Base-by-base conservation (phyloP, 1,284 basidiomycete species). In the Clitocybe nebularis region DNA sequence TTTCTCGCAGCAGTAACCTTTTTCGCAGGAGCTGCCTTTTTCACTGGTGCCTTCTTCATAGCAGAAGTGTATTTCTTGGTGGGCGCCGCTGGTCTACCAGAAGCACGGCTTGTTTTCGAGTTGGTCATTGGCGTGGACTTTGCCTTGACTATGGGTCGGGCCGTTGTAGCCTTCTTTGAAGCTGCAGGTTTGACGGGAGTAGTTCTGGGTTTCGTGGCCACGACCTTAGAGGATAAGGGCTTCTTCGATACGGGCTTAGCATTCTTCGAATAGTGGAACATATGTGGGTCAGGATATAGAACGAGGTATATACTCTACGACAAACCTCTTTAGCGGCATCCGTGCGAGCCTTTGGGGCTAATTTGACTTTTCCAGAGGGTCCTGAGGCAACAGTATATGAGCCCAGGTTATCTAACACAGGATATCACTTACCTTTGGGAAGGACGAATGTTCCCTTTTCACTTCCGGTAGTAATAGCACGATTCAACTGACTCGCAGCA, bases 351-450 rank as follows among this genome's bases (percentile, higher is more conserved):
- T 71, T 75, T 55, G 69, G 68, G 45, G 69, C 65, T 44, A 72
- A 66, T 70, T 88, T 90, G 60, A 91, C 77, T 62, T 86, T 87
- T 45, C 89, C 89, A 6, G 75, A 81, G 17, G 75, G 71, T 51
- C 89, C 89, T 77, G 76, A 74, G 45, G 75, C 71, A 42, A 76
- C 67, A 43, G 62, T 54, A 52, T 78, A 74, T 39, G 68, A 59
- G 38, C 47, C 47, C n/a, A n/a, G 19, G 33, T 21, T 23, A 34
- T n/a, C 7, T n/a, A 6, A 34, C n/a, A 25, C 32, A 13, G 2
- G 10, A 25, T 14, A 22, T 14, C 20, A 3, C 16, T 34, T 42
- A 75, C 84, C 84, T 72, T 86, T 87, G 51, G 85, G 84, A 34
- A 87, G 75, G 44, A 71, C 59, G 51, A 89, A 82, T 43, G 71